phyloP scores from a whole-genome alignment of 306 rosid genomes.

The Sicyos edulis region DNA sequence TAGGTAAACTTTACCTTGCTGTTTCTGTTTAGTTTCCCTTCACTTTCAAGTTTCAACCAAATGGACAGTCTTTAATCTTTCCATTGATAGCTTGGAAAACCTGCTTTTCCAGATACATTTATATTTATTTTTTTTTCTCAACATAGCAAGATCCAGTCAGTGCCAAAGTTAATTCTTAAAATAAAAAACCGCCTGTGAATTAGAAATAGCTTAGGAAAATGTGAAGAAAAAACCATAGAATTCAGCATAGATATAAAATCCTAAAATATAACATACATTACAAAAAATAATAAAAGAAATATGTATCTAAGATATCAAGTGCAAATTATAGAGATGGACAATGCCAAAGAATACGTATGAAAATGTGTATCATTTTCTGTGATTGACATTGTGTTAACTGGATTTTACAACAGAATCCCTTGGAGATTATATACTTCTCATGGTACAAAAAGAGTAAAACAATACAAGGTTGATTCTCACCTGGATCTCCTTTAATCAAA shows the following conservation, averaged over 20 bases:
- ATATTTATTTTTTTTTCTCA: not conserved
- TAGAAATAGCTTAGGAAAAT: not conserved
- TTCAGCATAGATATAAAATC: not conserved
- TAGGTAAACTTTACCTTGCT: too few relatives aligned
- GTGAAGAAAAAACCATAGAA: not conserved
- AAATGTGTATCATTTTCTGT: conserved; percentile 9
- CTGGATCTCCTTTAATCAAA: conserved; percentile 13
- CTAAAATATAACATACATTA: not conserved
- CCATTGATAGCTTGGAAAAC: not conserved
- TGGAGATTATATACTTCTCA: conserved; percentile 7
- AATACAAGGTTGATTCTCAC: not conserved
- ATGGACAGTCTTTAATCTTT: not conserved
- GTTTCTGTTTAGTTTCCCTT: not conserved
- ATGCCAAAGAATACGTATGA: not conserved
- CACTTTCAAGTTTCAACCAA: not conserved
- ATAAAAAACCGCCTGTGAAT: not conserved
- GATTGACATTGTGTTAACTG: conserved; percentile 12
- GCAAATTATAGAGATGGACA: conserved; percentile 1
- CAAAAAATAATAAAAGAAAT: not conserved
- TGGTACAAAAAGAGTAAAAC: conserved; percentile 16
- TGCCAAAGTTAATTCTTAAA: not conserved
- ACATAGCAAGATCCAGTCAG: not conserved
- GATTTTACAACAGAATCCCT: conserved; percentile 17
- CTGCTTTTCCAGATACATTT: not conserved
- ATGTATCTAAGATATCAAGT: not conserved